Evolutionary conservation across 306 rosid species (phyloP).

Genomic region (Lablab purpureus): DNA sequence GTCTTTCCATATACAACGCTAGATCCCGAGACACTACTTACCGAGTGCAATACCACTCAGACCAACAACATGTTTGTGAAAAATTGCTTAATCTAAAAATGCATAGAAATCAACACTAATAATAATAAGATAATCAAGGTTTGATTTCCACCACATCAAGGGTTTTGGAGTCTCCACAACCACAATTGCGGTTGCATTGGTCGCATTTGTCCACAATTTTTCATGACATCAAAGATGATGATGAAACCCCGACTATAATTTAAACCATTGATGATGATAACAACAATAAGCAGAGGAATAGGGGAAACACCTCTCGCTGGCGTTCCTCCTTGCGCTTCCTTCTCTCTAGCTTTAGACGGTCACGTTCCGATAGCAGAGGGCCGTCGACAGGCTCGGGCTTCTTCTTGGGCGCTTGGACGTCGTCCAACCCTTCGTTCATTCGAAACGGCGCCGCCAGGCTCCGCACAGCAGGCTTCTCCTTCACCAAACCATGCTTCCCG

Average conservation of each 20-base stretch:
- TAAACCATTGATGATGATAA: too few species aligned
- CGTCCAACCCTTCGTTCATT: conserved; percentile 96
- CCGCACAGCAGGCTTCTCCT: conserved; percentile 77
- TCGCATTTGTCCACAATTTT: not conserved
- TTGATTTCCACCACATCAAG: not conserved
- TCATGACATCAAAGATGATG: too few species aligned
- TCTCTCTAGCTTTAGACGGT: conserved; percentile 75
- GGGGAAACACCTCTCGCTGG: conserved; percentile 79
- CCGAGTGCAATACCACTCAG: too few species aligned
- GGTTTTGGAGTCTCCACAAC: not conserved
- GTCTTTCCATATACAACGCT: too few species aligned
- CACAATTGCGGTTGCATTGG: not conserved
- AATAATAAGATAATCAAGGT: not conserved
- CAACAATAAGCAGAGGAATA: not conserved
- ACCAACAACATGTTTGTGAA: not conserved
- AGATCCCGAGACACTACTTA: too few species aligned
- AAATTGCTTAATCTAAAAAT: not conserved
- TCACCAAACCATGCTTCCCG: conserved; percentile 92
- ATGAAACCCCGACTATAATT: not conserved
- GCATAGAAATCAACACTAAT: not conserved
- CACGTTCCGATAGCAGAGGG: conserved; percentile 88
- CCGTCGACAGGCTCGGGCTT: conserved; percentile 88
- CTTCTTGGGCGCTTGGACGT: conserved; percentile 75
- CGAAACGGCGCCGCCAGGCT: conserved; percentile 90
- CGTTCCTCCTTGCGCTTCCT: conserved; percentile 95